phyloP scores from a whole-genome alignment of 2,329 filamentous ascomycete genomes.

The Curvularia eragrostidis region DNA sequence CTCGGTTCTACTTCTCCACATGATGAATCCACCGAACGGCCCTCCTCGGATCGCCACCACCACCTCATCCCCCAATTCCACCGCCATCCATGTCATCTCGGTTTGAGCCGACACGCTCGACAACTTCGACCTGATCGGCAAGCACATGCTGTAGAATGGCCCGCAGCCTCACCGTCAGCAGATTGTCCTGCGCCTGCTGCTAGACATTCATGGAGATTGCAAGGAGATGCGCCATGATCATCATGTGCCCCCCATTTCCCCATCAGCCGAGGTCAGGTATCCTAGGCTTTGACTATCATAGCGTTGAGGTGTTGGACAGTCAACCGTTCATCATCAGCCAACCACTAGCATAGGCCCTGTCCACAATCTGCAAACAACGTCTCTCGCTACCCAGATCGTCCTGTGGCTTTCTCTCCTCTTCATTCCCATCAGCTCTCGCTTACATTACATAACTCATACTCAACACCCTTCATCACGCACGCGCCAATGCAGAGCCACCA shows the following conservation, averaged over 20 bases:
- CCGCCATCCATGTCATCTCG: neutral
- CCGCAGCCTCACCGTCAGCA: neutral
- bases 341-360: neutral
- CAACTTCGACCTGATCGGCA: neutral
- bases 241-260: neutral
- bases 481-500: neutral
- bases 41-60: neutral
- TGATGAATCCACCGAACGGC: neutral
- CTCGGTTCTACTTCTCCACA: neutral
- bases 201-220: neutral
- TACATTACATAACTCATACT: neutral
- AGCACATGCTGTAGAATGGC: constrained; percentile 1
- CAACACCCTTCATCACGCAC: neutral
- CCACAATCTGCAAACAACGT: neutral
- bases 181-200: neutral
- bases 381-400: neutral
- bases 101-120: neutral
- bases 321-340: neutral
- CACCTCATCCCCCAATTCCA: neutral
- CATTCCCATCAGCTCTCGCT: neutral
- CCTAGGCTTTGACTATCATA: neutral
- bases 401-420: neutral
- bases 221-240: neutral
- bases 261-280: constrained; percentile 1
- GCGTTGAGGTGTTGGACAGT: neutral